Conservation (phyloP, 2,329 filamentous ascomycete species). For the Verticillium isaacii region DNA sequence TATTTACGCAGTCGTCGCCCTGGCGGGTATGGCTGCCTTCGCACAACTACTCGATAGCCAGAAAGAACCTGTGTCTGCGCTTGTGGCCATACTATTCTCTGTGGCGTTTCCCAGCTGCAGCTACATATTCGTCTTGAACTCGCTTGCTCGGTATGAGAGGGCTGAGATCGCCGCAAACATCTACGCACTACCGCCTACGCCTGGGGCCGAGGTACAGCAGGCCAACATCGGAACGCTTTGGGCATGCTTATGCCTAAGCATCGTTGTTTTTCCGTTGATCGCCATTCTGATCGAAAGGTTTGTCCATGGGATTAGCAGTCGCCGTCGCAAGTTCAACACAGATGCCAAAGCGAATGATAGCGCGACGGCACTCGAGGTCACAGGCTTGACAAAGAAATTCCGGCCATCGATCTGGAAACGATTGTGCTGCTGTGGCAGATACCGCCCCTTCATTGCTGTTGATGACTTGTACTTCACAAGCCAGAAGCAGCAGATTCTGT, state of each 20-base stretch:
- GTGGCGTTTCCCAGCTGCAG: slow-evolving; percentile 22
- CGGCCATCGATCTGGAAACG: slow-evolving; percentile 15
- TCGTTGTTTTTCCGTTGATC: neutral
- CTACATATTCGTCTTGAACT: slow-evolving; percentile 21
- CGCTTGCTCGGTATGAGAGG: slow-evolving; percentile 15
- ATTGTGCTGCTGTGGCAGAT: slow-evolving; percentile 17
- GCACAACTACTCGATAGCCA: neutral
- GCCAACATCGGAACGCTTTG: neutral
- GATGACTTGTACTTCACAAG: slow-evolving; percentile 39
- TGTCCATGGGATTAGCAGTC: slow-evolving; percentile 46
- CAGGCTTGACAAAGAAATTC: slow-evolving; percentile 18
- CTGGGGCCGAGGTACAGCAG: slow-evolving; percentile 15
- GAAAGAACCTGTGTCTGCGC: neutral
- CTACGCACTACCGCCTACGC: slow-evolving; percentile 15
- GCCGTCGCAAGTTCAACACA: slow-evolving; percentile 35
- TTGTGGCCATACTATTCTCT: slow-evolving; percentile 12
- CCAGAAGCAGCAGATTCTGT: slow-evolving; percentile 55
- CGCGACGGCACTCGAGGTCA: neutral
- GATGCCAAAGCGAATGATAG: slow-evolving; percentile 24
- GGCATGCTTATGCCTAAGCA: neutral
- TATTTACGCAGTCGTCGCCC: slow-evolving; percentile 15
- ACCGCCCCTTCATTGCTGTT: slow-evolving; percentile 38
- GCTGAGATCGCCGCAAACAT: slow-evolving; percentile 5
- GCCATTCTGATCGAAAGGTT: neutral
- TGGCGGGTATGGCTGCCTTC: slow-evolving; percentile 15